Evolutionary conservation across 768 basidiomycete species (phyloP).

Genomic region (Pleurotus salmoneostramineus): DNA sequence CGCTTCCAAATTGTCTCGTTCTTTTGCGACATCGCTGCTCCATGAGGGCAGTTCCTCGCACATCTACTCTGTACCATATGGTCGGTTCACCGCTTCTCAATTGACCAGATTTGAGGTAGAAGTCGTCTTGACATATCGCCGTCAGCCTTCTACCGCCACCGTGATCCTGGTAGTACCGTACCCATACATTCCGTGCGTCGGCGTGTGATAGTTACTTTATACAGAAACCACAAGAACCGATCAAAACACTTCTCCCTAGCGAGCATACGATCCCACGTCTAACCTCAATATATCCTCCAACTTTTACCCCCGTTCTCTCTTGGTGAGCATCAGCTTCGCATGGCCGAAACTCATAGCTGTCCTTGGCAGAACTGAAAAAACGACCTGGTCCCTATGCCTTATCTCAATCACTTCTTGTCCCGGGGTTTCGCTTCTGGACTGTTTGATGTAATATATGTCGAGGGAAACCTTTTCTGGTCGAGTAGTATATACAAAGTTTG

Average conservation of each 20-base stretch:
- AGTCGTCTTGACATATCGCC: background rate
- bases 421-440: too few species aligned
- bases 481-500: too few species aligned
- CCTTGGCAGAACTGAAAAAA: background rate
- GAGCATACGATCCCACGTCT: background rate
- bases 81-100: background rate
- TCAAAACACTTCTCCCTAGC: background rate
- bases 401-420: too few species aligned
- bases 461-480: too few species aligned
- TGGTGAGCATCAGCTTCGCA: background rate
- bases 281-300: background rate
- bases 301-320: background rate
- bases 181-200: background rate
- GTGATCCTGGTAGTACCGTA: background rate
- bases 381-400: too few species aligned
- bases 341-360: background rate
- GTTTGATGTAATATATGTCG: too few species aligned
- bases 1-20: too few species aligned
- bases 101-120: background rate
- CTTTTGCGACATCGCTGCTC: background rate
- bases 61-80: background rate
- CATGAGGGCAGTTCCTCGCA: background rate
- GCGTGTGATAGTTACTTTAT: background rate
- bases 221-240: background rate
- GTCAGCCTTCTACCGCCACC: background rate